phyloP scores from a whole-genome alignment of 1,139 yeast genomes.

The Fermentozyma sake region DNA sequence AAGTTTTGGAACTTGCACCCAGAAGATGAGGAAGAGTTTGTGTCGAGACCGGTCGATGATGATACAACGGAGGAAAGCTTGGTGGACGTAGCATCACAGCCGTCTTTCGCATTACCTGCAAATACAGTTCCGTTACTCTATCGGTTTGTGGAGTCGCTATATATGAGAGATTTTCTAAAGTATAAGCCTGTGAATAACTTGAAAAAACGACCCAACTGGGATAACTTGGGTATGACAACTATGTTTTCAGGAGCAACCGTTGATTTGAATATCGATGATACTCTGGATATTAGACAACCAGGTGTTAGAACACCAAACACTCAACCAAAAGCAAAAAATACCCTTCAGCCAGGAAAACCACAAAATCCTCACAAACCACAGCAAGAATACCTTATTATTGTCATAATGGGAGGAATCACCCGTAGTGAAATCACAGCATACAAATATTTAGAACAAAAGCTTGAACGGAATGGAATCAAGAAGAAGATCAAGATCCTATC shows the following conservation, averaged over 20 bases:
- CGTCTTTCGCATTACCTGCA: conserved; percentile 51
- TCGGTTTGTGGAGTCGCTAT: conserved; percentile 49
- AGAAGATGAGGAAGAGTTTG: conserved; percentile 16
- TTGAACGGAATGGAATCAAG: conserved; percentile 24
- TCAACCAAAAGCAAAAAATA: too few species aligned
- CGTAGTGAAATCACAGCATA: conserved; percentile 70
- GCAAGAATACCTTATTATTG: conserved; percentile 45
- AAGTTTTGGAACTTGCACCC: conserved; percentile 48
- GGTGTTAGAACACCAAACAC: too few species aligned
- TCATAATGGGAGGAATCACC: conserved; percentile 73
- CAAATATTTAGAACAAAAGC: conserved; percentile 45
- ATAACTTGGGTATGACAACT: conserved; percentile 31
- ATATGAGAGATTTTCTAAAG: conserved; percentile 40
- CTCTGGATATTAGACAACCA: conserved; percentile 18
- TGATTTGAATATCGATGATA: conserved; percentile 33
- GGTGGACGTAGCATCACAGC: conserved; percentile 31
- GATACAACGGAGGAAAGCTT: conserved; percentile 6
- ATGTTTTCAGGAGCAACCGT: conserved; percentile 37
- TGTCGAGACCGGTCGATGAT: conserved; percentile 10
- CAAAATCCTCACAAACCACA: conserved; percentile 1
- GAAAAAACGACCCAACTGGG: conserved; percentile 43
- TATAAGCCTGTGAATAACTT: conserved; percentile 40
- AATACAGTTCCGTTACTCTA: conserved; percentile 47
- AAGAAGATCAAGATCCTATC: conserved; percentile 51
- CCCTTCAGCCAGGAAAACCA: too few species aligned